These are phyloP conservation scores for Streptanthus diversifolius DNA, from an alignment of 345 rosid species.

Conservation along the genomic window DNA sequence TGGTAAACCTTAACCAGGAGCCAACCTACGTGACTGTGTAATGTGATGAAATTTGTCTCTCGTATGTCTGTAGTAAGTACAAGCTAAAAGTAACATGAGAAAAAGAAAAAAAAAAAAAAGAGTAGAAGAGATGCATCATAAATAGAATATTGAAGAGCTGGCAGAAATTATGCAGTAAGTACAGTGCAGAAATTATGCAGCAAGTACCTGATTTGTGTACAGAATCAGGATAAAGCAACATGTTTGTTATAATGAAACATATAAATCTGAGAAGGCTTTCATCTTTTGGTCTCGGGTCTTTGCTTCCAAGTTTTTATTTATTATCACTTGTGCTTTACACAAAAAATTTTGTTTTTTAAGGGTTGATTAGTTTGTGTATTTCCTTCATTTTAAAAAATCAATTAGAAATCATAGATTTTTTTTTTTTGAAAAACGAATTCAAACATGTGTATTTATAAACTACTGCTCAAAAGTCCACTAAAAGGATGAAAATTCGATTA, in stretches of 20 bases:
- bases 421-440: neutral
- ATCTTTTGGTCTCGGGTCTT: neutral
- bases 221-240: slow-evolving; percentile 15
- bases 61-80: slow-evolving; percentile 33
- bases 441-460: neutral
- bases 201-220: slow-evolving; percentile 17
- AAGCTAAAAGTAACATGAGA: neutral
- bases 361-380: neutral
- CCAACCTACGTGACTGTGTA: slow-evolving; percentile 30
- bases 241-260: slow-evolving; percentile 19
- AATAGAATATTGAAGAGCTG: slow-evolving; percentile 12
- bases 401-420: neutral
- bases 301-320: neutral
- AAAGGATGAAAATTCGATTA: neutral
- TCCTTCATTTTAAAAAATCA: neutral
- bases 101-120: neutral
- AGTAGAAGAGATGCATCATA: slow-evolving; percentile 24
- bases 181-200: slow-evolving; percentile 1
- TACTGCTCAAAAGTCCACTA: neutral
- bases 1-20: slow-evolving; percentile 33
- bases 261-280: neutral
- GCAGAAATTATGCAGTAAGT: slow-evolving; percentile 1
- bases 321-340: neutral
- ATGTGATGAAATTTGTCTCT: slow-evolving; percentile 14
- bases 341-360: neutral